Percentiles rank a stretch among this genome's conserved stretches.
phyloP scores from a whole-genome alignment of 768 basidiomycete species.

The Suillus sp. region DNA sequence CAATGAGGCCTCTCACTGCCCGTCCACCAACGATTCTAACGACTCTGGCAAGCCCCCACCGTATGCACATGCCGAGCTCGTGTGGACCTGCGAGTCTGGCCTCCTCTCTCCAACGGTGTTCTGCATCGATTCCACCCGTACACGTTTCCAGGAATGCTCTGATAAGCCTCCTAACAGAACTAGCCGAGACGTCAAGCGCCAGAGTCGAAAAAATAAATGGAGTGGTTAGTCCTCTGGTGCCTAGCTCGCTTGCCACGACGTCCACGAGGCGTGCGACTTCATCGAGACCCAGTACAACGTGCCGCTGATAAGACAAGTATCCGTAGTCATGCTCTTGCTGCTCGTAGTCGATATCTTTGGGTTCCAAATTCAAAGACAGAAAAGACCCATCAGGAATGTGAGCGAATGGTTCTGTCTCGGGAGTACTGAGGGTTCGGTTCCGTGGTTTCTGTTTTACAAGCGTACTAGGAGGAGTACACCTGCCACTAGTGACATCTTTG shows the following conservation, averaged over 20 bases:
- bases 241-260: constrained; percentile 69
- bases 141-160: constrained; percentile 78
- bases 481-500: constrained; percentile 32
- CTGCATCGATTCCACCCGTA: constrained; percentile 42
- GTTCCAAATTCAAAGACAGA: constrained; percentile 54
- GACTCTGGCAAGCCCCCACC: constrained; percentile 88
- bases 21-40: constrained; percentile 68
- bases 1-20: constrained; percentile 80
- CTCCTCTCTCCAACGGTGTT: constrained; percentile 73
- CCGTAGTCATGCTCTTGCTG: constrained; percentile 60
- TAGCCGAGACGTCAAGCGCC: constrained; percentile 80
- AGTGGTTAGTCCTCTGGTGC: constrained; percentile 74
- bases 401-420: constrained; percentile 39
- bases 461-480: constrained; percentile 14
- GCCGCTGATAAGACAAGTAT: constrained; percentile 70
- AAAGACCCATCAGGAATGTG: constrained; percentile 53
- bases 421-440: constrained; percentile 44
- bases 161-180: constrained; percentile 77
- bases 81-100: constrained; percentile 82
- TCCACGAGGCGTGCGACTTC: constrained; percentile 73
- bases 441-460: constrained; percentile 39
- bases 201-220: constrained; percentile 91
- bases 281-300: constrained; percentile 76
- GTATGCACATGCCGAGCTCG: constrained; percentile 87
- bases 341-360: constrained; percentile 39